Evolutionary conservation across 75 land plant genomes (phyloP), one percentile per base, ranked within the genome.

Genomic region (Ceratopteris richardii): DNA sequence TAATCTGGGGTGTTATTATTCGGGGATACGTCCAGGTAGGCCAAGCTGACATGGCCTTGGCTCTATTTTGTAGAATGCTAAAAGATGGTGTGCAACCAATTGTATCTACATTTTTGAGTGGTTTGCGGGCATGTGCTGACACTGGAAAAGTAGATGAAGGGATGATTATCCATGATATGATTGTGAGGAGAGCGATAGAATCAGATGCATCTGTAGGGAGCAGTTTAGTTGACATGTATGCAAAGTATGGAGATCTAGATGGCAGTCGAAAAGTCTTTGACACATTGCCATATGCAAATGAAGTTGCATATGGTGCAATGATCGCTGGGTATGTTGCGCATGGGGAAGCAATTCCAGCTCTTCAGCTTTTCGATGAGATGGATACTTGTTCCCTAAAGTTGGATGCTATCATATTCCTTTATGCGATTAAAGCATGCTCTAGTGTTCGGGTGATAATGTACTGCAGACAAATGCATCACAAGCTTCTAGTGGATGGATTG

Each of bases 211-310:
- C 77, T 0, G 77, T 85, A 46, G 41, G 57, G 0, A 78, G 64
- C 76, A 62, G 76, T 4, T 76, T 85, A 20, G 54, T 85, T 6
- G 74, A 72, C 4, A 81, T 81, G 84, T 85, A 85, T 63, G 65
- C 70, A 13, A 84, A 74, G 63, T 75, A 79, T 65, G 88, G 88
- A 7, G 57, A 51, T 54, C 71, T 81, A 42, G 59, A 65, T 16
- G 27, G 50, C 4, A 76, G 66, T 6, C 56, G 62, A 0, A 40
- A 58, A 3, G 59, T 37, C 19, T 56, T 23, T 20, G 14, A 56
- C 3, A 56, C 16, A 28, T 56, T 21, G 13, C 16, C 16, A 29
- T 7, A 53, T 55, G n/a, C 50, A 55, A 55, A 62, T 26, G 31
- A 51, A 23, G 1, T 33, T 33, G 3, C 37, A 33, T 33, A 33